These are phyloP conservation scores for Aeschynomene evenia DNA, from an alignment of 306 rosid genomes.

Conservation along the genomic window DNA sequence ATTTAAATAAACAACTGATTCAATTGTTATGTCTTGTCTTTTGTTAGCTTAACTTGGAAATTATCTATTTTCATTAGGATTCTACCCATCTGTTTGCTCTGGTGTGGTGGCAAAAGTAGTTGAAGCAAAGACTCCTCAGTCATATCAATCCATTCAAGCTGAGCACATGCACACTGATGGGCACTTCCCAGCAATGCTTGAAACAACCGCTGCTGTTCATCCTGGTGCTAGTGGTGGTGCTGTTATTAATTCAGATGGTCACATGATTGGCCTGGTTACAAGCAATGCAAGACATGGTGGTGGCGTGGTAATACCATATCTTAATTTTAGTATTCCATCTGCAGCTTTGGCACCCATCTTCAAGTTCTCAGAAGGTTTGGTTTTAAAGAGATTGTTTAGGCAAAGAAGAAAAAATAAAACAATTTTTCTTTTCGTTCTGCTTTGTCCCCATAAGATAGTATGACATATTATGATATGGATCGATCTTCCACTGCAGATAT, in stretches of 20 bases:
- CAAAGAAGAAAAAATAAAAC: too few relatives aligned
- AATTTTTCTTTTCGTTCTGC: background rate
- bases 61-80: slow-evolving; percentile 44
- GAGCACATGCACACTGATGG: slow-evolving; percentile 39
- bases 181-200: slow-evolving; percentile 75
- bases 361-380: slow-evolving; percentile 67
- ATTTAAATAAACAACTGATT: background rate
- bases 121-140: slow-evolving; percentile 55
- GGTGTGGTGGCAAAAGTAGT: slow-evolving; percentile 91
- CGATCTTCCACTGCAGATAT: slow-evolving; percentile 53
- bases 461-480: slow-evolving; percentile 18
- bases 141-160: slow-evolving; percentile 45
- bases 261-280: slow-evolving; percentile 91
- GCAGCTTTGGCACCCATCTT: slow-evolving; percentile 71
- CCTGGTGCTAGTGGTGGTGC: slow-evolving; percentile 99
- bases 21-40: background rate
- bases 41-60: slow-evolving; percentile 17
- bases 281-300: slow-evolving; percentile 96
- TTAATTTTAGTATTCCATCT: slow-evolving; percentile 94
- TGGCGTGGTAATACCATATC: slow-evolving; percentile 78
- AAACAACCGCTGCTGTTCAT: slow-evolving; percentile 95
- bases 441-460: slow-evolving; percentile 2
- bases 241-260: slow-evolving; percentile 79
- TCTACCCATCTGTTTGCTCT: slow-evolving; percentile 78
- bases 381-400: slow-evolving; percentile 10